phyloP scores from a whole-genome alignment of 768 basidiomycete species.

The Kwoniella botswanensis region DNA sequence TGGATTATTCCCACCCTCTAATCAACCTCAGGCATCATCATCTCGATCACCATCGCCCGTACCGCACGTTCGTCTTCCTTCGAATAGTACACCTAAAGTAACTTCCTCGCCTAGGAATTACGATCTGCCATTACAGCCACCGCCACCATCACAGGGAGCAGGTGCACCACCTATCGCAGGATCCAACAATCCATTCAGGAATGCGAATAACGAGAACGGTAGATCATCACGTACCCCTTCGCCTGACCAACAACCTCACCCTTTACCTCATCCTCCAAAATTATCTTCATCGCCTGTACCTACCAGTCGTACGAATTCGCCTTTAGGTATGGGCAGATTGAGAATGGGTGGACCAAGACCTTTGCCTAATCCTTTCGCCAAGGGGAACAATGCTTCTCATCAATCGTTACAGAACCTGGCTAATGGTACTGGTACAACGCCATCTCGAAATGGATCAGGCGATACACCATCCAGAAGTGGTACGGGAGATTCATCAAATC shows the following conservation, averaged over 20 bases:
- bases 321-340: conserved; percentile 26
- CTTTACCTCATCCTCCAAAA: conserved; percentile 35
- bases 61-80: conserved; percentile 30
- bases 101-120: conserved; percentile 47
- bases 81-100: conserved; percentile 35
- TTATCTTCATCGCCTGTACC: conserved; percentile 26
- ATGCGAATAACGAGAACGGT: not conserved
- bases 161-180: not conserved
- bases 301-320: conserved; percentile 27
- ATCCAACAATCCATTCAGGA: conserved; percentile 28
- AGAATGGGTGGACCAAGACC: conserved; percentile 36
- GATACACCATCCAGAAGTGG: conserved; percentile 23
- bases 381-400: conserved; percentile 23
- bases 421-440: not conserved
- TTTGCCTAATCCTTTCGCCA: conserved; percentile 46
- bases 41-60: conserved; percentile 56
- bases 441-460: conserved; percentile 24
- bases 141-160: not conserved
- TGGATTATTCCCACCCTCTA: conserved; percentile 53
- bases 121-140: conserved; percentile 24
- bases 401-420: conserved; percentile 17
- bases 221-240: conserved; percentile 72
- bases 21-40: conserved; percentile 38
- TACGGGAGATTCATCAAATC: conserved; percentile 10
- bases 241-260: conserved; percentile 61